Conservation (phyloP, 2,329 filamentous ascomycete genomes). For the Nemania sp. region DNA sequence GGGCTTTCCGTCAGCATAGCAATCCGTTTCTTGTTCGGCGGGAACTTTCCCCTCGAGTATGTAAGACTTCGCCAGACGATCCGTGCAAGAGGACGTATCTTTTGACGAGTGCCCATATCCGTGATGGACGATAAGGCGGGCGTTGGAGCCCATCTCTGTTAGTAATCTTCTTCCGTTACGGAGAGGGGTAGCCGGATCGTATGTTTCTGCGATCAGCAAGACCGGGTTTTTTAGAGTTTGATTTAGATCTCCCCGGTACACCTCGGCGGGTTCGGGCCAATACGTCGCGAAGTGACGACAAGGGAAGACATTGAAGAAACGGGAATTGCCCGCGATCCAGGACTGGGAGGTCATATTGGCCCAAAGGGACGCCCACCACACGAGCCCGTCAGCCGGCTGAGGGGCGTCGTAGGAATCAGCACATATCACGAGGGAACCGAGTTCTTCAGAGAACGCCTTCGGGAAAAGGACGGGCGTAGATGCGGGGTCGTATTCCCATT, state of each 20-base stretch:
- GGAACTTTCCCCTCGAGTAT: slow-evolving; percentile 50
- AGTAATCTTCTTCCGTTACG: slow-evolving; percentile 52
- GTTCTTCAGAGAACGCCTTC: slow-evolving; percentile 46
- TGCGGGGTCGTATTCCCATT: slow-evolving; percentile 50
- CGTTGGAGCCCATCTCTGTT: slow-evolving; percentile 53
- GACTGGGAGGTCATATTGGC: slow-evolving; percentile 50
- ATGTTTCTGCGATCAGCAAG: slow-evolving; percentile 53
- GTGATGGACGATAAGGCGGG: slow-evolving; percentile 53
- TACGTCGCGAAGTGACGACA: slow-evolving; percentile 52
- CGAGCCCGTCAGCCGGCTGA: slow-evolving; percentile 43
- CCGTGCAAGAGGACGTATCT: slow-evolving; percentile 53
- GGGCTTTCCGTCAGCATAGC: slow-evolving; percentile 54
- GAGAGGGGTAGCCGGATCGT: slow-evolving; percentile 56
- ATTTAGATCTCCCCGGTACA: slow-evolving; percentile 53
- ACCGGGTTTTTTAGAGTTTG: slow-evolving; percentile 50
- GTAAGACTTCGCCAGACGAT: slow-evolving; percentile 46
- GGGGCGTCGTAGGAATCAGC: slow-evolving; percentile 52
- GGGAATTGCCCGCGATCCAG: slow-evolving; percentile 54
- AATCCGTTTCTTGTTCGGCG: slow-evolving; percentile 48
- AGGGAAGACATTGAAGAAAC: slow-evolving; percentile 51
- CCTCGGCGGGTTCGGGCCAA: slow-evolving; percentile 52
- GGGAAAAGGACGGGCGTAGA: slow-evolving; percentile 38
- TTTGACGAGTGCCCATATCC: slow-evolving; percentile 54
- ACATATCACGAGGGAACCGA: slow-evolving; percentile 50
- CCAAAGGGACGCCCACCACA: slow-evolving; percentile 54